A percentile compares a stretch with the other conserved stretches of the same genome.
Conservation (phyloP, 225 moss, liverwort and hornwort genomes). For the Antitrichia curtipendula region DNA sequence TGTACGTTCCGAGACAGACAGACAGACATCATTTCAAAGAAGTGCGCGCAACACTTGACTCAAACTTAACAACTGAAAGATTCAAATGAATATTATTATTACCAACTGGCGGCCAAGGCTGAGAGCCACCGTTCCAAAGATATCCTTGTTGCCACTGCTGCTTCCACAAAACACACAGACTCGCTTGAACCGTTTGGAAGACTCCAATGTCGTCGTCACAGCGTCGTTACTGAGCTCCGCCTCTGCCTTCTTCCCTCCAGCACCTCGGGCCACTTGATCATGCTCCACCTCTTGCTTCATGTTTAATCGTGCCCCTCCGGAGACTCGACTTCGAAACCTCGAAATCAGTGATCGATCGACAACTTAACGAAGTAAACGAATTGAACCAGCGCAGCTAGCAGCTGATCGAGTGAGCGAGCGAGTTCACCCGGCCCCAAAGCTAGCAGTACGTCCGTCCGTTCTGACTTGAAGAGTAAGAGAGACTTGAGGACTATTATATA, state of each 20-base stretch:
- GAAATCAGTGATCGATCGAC: too few relatives aligned
- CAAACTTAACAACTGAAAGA: neutral
- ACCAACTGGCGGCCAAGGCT: slow-evolving; percentile 13
- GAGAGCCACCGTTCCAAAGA: slow-evolving; percentile 15
- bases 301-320: neutral
- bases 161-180: slow-evolving; percentile 27
- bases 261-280: neutral
- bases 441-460: neutral
- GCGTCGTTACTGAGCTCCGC: neutral
- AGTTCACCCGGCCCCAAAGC: too few relatives aligned
- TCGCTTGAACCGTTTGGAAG: slow-evolving; percentile 3
- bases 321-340: neutral
- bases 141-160: slow-evolving; percentile 16
- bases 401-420: neutral
- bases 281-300: neutral
- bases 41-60: neutral
- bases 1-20: too few relatives aligned
- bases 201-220: neutral
- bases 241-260: neutral
- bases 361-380: neutral
- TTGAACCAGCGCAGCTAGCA: neutral
- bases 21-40: neutral
- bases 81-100: neutral
- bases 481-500: neutral
- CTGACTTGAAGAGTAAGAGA: neutral